Percentiles rank a stretch among this genome's conserved stretches.
These are phyloP conservation scores for Mycena rosella DNA, from an alignment of 768 basidiomycete genomes.

Conservation along the genomic window DNA sequence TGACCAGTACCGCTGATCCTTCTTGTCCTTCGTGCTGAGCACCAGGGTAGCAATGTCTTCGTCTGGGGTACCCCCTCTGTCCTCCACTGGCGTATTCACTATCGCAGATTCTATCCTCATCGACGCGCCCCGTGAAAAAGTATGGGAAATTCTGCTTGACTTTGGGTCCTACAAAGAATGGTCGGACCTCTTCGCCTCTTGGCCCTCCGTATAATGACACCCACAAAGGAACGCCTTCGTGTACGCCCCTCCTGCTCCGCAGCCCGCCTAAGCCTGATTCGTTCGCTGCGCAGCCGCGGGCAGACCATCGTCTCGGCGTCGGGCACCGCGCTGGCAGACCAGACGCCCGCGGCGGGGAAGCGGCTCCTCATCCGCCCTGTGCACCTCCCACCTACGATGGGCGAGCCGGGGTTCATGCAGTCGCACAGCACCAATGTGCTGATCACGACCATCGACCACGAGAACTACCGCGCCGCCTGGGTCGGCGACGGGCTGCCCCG, in stretches of 20 bases:
- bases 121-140: slow-evolving; percentile 70
- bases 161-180: slow-evolving; percentile 74
- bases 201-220: neutral
- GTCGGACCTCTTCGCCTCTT: slow-evolving; percentile 47
- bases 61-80: slow-evolving; percentile 52
- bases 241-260: slow-evolving; percentile 8
- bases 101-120: slow-evolving; percentile 63
- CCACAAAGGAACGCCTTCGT: slow-evolving; percentile 30
- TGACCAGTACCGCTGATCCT: neutral
- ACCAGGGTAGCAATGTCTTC: slow-evolving; percentile 2
- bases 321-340: slow-evolving; percentile 14
- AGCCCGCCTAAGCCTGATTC: neutral
- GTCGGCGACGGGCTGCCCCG: neutral
- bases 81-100: slow-evolving; percentile 58
- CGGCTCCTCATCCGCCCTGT: slow-evolving; percentile 13
- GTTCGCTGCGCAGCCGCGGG: slow-evolving; percentile 12
- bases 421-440: slow-evolving; percentile 25
- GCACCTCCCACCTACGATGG: slow-evolving; percentile 29
- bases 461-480: slow-evolving; percentile 72
- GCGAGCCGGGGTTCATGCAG: slow-evolving; percentile 7
- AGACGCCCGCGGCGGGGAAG: slow-evolving; percentile 1
- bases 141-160: slow-evolving; percentile 73
- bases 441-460: slow-evolving; percentile 65
- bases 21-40: no score
- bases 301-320: slow-evolving; percentile 18